phyloP scores from a whole-genome alignment of 768 basidiomycete species.

The Thelephora ganbajun region DNA sequence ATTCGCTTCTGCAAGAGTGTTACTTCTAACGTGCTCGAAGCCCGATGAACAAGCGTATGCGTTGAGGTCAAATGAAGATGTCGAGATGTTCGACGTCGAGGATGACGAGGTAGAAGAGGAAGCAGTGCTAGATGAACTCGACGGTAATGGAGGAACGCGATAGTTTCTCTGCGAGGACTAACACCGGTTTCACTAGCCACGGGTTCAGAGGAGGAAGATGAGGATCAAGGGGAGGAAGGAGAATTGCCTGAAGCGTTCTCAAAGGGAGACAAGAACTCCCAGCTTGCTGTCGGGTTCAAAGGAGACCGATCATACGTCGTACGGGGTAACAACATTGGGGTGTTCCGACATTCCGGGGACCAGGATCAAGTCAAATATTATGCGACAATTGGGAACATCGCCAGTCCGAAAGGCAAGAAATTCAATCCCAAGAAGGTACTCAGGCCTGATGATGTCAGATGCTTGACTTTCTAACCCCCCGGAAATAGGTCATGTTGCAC shows the following conservation, averaged over 20 bases:
- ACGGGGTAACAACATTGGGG: constrained; percentile 83
- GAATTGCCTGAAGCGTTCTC: constrained; percentile 22
- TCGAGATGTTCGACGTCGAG: constrained; percentile 75
- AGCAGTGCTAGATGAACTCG: constrained; percentile 55
- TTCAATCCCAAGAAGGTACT: constrained; percentile 80
- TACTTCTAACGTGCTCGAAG: constrained; percentile 19
- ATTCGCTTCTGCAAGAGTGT: not conserved
- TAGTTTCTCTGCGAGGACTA: not conserved
- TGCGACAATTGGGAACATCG: constrained; percentile 75
- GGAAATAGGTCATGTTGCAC: constrained; percentile 78
- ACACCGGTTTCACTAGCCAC: not conserved
- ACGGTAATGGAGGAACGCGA: constrained; percentile 28
- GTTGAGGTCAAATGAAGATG: constrained; percentile 66
- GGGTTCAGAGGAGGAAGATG: constrained; percentile 14
- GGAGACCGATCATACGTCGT: constrained; percentile 91
- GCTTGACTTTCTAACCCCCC: constrained; percentile 3
- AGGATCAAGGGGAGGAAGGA: constrained; percentile 27
- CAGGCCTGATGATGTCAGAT: constrained; percentile 3
- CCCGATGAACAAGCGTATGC: constrained; percentile 82
- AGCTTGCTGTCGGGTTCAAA: constrained; percentile 89
- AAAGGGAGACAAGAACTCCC: constrained; percentile 66
- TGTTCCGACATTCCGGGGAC: constrained; percentile 64
- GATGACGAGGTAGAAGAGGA: constrained; percentile 71
- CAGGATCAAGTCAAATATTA: constrained; percentile 62
- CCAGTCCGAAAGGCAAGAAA: constrained; percentile 64